A percentile compares a stretch with the other conserved stretches of the same genome.
phyloP scores from a whole-genome alignment of 2,329 filamentous ascomycete species.

The Diaporthe humulicola region DNA sequence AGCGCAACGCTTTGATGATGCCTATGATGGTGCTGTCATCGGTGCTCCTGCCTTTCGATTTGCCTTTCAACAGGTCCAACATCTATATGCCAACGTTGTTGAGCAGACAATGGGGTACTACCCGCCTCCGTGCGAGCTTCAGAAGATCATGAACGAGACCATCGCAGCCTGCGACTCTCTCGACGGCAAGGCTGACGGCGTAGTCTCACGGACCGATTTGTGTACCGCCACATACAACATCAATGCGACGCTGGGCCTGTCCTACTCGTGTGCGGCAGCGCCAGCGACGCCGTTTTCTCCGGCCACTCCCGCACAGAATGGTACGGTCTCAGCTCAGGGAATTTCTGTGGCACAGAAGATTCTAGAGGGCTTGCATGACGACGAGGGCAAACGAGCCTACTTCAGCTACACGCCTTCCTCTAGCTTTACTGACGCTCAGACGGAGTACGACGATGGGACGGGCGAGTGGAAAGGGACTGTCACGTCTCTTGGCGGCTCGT shows the following conservation, averaged over 20 bases:
- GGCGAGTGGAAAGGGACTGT: constrained; percentile 43
- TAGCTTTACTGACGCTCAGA: constrained; percentile 49
- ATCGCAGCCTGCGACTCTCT: constrained; percentile 34
- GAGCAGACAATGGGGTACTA: constrained; percentile 58
- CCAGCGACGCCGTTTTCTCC: constrained; percentile 34
- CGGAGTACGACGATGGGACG: constrained; percentile 47
- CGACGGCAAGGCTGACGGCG: constrained; percentile 36
- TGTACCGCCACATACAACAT: constrained; percentile 60
- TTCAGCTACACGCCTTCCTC: constrained; percentile 50
- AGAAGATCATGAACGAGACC: constrained; percentile 37
- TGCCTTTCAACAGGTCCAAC: constrained; percentile 51
- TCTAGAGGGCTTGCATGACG: constrained; percentile 51
- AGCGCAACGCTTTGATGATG: constrained; percentile 53
- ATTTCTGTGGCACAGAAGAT: constrained; percentile 48
- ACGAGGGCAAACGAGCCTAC: constrained; percentile 52
- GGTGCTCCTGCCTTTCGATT: constrained; percentile 62
- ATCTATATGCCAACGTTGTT: constrained; percentile 47
- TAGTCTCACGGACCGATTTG: constrained; percentile 42
- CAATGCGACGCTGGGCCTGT: constrained; percentile 57
- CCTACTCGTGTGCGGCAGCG: constrained; percentile 46
- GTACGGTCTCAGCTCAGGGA: constrained; percentile 37
- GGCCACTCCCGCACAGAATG: constrained; percentile 29
- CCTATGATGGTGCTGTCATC: constrained; percentile 59
- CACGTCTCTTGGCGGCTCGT: constrained; percentile 30
- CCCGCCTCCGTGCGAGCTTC: constrained; percentile 52